Evolutionary conservation across 2,329 filamentous ascomycete species (phyloP), one percentile per base, ranked within the genome.

Genomic region (Pseudogymnoascus sp.): DNA sequence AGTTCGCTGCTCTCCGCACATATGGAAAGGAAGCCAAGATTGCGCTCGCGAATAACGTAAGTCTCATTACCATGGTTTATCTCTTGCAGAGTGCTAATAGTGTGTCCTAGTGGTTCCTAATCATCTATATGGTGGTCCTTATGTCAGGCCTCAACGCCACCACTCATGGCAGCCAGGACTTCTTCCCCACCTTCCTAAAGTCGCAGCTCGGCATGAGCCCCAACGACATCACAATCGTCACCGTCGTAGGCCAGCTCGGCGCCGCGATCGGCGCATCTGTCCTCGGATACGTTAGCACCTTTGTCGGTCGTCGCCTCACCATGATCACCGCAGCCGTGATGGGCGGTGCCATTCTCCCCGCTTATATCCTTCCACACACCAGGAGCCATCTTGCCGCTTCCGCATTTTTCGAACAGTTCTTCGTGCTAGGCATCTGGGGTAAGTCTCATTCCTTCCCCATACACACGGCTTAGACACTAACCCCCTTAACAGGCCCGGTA

Each of bases 131-230:
- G 63, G 89, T 95, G 4, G 77, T 95, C n/a, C 79, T 95, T 53
- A 93, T 95, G 90, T 87, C 90, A 1, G 90, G 90, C 3, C 92
- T 95, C 80, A 95, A 93, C 76, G 93, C 93, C 72, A 40, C 37
- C 37, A 46, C 60, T 5, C 60, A 62, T 4, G 60, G 60, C 60
- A 46, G 21, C 31, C 63, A 66, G 69, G 81, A 83, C 64, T 69
- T 85, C 28, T 85, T 84, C 67, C 82, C 82, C 1, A 84, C 82
- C 36, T 79, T 85, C 79, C 70, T 85, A 18, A 71, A 76, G 67
- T 82, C 80, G 68, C 81, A 85, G 71, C 81, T 68, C 75, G 79
- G 36, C 43, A 53, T 36, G 37, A 16, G 14, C 14, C 2, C 21
- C 9, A 34, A 62, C 8, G 36, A 38, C 36, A 80, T 88, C 25